Evolutionary conservation across 805 yeast genomes (phyloP).

Genomic region (Torulaspora quercuum): DNA sequence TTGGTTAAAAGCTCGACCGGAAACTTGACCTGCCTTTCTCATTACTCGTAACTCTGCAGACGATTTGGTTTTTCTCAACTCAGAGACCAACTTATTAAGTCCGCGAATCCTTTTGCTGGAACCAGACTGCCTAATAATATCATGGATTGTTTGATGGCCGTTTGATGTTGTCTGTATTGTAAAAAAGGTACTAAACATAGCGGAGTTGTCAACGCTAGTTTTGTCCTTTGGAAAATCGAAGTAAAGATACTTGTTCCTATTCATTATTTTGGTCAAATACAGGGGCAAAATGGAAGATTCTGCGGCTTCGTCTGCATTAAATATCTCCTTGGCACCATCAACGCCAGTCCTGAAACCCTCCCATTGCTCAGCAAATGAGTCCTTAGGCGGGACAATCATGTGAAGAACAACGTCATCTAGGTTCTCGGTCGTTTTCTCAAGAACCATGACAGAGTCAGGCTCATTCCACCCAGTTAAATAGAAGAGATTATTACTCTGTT

Average conservation of each 20-base stretch:
- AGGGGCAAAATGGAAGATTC: constrained; percentile 44
- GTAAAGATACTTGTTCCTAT: constrained; percentile 49
- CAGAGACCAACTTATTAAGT: constrained; percentile 25
- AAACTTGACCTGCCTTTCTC: constrained; percentile 78
- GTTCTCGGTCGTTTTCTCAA: constrained; percentile 57
- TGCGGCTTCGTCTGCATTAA: constrained; percentile 79
- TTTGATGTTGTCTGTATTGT: constrained; percentile 25
- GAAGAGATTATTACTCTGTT: constrained; percentile 84
- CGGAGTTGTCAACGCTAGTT: constrained; percentile 21
- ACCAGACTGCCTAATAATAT: constrained; percentile 26
- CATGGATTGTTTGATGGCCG: constrained; percentile 30
- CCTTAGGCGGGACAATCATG: constrained; percentile 82
- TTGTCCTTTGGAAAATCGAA: constrained; percentile 45
- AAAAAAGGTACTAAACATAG: constrained; percentile 34
- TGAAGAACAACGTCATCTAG: constrained; percentile 60
- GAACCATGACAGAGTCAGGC: constrained; percentile 68
- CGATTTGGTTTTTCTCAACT: constrained; percentile 64
- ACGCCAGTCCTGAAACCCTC: constrained; percentile 91
- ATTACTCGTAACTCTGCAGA: constrained; percentile 70
- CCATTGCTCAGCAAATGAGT: constrained; percentile 81
- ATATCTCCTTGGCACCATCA: constrained; percentile 73
- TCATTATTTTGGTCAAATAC: constrained; percentile 47
- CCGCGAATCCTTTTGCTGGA: constrained; percentile 37
- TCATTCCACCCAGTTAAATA: constrained; percentile 92
- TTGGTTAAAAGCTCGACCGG: constrained; percentile 77